Percentiles rank a stretch among this genome's conserved stretches.
Conservation (phyloP, 805 yeast genomes). For the Debaryomyces castellii region DNA sequence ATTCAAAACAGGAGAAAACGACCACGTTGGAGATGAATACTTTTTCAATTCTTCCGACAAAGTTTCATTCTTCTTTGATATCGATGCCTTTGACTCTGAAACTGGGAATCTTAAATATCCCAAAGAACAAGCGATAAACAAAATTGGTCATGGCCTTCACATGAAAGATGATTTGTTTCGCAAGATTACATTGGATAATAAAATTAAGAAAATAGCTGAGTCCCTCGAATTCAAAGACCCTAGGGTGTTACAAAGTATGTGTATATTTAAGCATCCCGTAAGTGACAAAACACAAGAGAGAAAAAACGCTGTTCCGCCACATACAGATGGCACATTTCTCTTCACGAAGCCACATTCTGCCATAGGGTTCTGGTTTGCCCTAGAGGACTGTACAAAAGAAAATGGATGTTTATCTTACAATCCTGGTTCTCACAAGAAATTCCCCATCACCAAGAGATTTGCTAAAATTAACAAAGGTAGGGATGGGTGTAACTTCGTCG, state of each 20-base stretch:
- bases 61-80: conserved; percentile 67
- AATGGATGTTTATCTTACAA: conserved; percentile 71
- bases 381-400: conserved; percentile 64
- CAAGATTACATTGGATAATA: conserved; percentile 49
- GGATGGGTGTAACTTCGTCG: conserved; percentile 58
- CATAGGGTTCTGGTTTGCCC: conserved; percentile 79
- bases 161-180: conserved; percentile 50
- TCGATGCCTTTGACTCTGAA: conserved; percentile 58
- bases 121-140: conserved; percentile 61
- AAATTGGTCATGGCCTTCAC: conserved; percentile 79
- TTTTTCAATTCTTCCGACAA: conserved; percentile 70
- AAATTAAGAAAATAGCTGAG: conserved; percentile 50
- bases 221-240: conserved; percentile 61
- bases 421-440: conserved; percentile 68
- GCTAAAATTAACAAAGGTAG: conserved; percentile 50
- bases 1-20: conserved; percentile 59
- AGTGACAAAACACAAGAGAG: conserved; percentile 16
- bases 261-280: conserved; percentile 71
- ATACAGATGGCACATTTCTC: conserved; percentile 72
- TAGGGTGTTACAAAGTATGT: conserved; percentile 73
- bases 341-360: conserved; percentile 72
- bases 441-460: conserved; percentile 60
- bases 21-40: conserved; percentile 73
- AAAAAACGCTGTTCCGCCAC: conserved; percentile 68
- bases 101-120: conserved; percentile 55